Evolutionary conservation across 805 yeast species (phyloP), one percentile per base, ranked within the genome.

Genomic region (Pichia californica): DNA sequence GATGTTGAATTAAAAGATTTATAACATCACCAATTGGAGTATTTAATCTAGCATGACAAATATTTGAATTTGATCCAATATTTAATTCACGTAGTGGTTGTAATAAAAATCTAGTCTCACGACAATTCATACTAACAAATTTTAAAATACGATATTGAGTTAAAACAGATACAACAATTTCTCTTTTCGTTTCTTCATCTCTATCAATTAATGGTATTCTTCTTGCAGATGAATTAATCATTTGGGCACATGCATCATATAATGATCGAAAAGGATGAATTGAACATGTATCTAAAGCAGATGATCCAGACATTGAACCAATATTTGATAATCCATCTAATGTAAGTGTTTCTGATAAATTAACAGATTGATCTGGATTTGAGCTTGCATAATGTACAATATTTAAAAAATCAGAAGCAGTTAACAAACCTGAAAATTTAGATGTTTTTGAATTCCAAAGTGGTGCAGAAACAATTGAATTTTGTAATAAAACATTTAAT

Each of bases 141-240:
- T 94, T 91, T 56, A 93, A 71, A 44, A 93, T 93, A 59, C 99
- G 80, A 66, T 93, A 93, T 68, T 93, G 99, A 1, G 99, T 93
- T 57, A 93, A 73, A 41, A 93, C 99, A 44, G 88, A 79, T 7
- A 93, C 97, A 15, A 93, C 96, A 56, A 93, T 88, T 62, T 93
- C 98, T 56, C 96, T 72, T 56, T 84, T 83, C 0, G 95, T 86
- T 53, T 83, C 88, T 56, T 88, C 96, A 62, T 93, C 97, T 60
- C 83, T 83, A 61, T 93, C 99, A 53, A 93, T 87, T 54, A 93
- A 71, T 3, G 99, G 98, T 45, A 93, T 86, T 64, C 99, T 78
- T 61, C 97, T 76, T 4, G 97, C 94, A 52, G 84, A 82, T 28
- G 93, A 77, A 48, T 82, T 82, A 49, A 88, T 72, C 95, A 93